A percentile compares a stretch with the other conserved stretches of the same genome.
phyloP scores from a whole-genome alignment of 2,329 filamentous ascomycete species.

The Apiospora pterosperma region DNA sequence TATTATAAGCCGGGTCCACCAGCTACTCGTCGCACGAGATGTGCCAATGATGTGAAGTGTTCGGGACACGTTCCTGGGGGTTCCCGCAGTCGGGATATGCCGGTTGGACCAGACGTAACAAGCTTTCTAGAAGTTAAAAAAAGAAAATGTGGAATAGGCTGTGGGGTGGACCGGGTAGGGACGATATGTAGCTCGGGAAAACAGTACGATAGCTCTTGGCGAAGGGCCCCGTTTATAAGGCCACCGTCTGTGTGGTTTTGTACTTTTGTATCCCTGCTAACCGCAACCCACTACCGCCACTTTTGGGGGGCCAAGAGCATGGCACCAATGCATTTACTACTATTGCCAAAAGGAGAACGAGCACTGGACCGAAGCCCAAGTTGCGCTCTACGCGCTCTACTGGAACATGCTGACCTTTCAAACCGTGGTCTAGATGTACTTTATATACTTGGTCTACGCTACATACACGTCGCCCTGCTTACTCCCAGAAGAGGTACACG shows the following conservation, averaged over 20 bases:
- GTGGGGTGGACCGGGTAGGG: not conserved
- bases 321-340: not conserved
- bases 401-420: no score
- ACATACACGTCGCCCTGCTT: not conserved
- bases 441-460: no score
- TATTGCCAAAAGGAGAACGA: not conserved
- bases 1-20: not conserved
- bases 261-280: not conserved
- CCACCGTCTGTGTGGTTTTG: no score
- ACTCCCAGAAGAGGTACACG: not conserved
- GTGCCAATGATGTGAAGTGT: not conserved
- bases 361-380: not conserved
- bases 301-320: not conserved
- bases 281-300: not conserved
- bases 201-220: no score
- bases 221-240: no score
- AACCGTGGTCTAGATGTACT: no score
- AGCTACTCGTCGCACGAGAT: not conserved
- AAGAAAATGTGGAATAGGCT: not conserved
- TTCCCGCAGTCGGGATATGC: not conserved
- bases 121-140: not conserved
- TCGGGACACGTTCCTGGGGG: not conserved
- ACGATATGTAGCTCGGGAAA: no score
- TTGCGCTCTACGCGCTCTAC: not conserved
- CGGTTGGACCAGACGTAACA: no score